phyloP scores from a whole-genome alignment of 1,284 basidiomycete genomes.

The Jaminaea rosea region DNA sequence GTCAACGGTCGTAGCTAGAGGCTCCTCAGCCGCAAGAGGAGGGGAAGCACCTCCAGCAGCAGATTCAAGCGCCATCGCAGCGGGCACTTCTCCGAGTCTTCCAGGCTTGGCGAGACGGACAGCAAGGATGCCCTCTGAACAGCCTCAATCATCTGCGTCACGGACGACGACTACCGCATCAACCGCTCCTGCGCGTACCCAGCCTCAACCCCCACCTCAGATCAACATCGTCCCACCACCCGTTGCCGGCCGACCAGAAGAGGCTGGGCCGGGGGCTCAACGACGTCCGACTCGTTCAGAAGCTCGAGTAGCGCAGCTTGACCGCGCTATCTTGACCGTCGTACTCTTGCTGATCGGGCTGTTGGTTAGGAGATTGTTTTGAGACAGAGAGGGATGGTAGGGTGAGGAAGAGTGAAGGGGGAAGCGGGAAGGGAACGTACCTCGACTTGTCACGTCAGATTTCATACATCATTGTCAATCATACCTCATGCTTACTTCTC shows the following conservation, averaged over 20 bases:
- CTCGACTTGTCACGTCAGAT: too few species aligned
- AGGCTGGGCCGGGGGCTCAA: background rate
- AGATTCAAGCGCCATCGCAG: background rate
- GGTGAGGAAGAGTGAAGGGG: too few species aligned
- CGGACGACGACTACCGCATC: background rate
- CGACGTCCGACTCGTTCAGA: constrained; percentile 1
- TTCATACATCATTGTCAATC: too few species aligned
- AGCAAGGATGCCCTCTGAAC: too few species aligned
- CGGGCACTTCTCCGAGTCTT: background rate
- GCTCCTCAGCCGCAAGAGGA: too few species aligned
- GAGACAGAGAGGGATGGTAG: background rate
- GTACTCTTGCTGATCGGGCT: constrained; percentile 5
- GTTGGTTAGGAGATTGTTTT: constrained; percentile 2
- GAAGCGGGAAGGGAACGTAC: too few species aligned
- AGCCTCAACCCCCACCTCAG: background rate
- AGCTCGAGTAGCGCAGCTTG: constrained; percentile 5
- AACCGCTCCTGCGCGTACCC: background rate
- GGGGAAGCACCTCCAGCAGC: too few species aligned
- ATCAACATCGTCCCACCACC: too few species aligned
- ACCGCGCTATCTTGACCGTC: constrained; percentile 8
- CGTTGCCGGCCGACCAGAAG: background rate
- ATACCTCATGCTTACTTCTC: too few species aligned
- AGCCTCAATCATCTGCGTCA: background rate
- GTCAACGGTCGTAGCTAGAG: too few species aligned
- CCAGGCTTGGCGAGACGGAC: too few species aligned